Base-by-base conservation (phyloP, 805 yeast species). In the Monosporozyma unispora region DNA sequence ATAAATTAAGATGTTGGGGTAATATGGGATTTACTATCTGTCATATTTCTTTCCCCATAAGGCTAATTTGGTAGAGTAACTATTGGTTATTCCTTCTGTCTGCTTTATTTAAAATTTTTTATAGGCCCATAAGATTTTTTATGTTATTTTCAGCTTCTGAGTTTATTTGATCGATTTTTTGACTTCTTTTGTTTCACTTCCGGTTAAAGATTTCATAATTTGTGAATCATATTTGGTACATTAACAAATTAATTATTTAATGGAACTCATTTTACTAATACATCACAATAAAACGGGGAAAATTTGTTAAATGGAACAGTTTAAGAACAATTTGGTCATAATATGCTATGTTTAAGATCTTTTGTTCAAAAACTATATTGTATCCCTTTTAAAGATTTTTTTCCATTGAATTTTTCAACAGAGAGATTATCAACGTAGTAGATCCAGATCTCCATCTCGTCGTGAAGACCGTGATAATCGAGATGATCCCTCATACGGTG, bases 401-500 rank as follows among this genome's bases (percentile, higher is more conserved):
- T 39, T 37, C 29, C 23, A 33, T n/a, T 23, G 12, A 22, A 14
- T 21, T 44, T 35, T 7, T 31, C 10, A 25, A 18, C 31, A 47
- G 49, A 47, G 23, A 16, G 49, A 31, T 22, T 31, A 28, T 25
- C 47, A 49, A 35, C 56, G 60, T 45, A 52, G 53, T 43, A 57
- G 61, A 48, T 58, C 61, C 6, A 58, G 60, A 47, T 58, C 61
- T 14, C 60, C 59, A 6, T 56, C 50, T 31, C 56, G 57, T 44
- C 54, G 56, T 29, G 51, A 27, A 31, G 9, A 10, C 21, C 25
- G 16, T 39, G 49, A 23, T 48, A 47, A 38, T n/a, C 41, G 48
- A 12, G 48, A 41, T 8, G 31, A 45, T 11, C 9, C 33, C 23
- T 48, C 50, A 19, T 44, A 48, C n/a, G 59, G 62, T 4, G 44